These are phyloP conservation scores for Fusarium luffae DNA, from an alignment of 2,329 filamentous ascomycete genomes.

Conservation along the genomic window DNA sequence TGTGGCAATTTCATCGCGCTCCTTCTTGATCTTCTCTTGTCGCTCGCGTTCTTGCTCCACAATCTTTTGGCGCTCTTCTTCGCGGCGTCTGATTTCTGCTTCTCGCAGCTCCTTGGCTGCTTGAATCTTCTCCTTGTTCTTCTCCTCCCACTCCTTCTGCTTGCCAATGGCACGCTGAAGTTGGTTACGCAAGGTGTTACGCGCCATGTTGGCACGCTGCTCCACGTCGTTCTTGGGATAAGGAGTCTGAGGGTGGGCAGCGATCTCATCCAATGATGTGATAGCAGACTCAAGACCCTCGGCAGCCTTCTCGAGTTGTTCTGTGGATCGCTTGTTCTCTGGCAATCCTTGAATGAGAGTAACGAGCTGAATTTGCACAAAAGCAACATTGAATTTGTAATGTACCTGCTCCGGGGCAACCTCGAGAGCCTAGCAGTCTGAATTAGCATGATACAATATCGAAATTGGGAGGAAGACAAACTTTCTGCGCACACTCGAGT, in stretches of 20 bases:
- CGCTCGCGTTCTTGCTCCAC: conserved; percentile 77
- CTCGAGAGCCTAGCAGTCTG: conserved; percentile 71
- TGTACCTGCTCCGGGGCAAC: conserved; percentile 86
- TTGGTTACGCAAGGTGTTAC: conserved; percentile 93
- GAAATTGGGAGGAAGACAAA: conserved; percentile 49
- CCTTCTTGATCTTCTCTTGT: conserved; percentile 84
- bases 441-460: conserved; percentile 21
- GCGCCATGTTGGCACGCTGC: conserved; percentile 96
- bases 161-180: conserved; percentile 85
- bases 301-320: conserved; percentile 83
- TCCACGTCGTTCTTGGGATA: conserved; percentile 93
- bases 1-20: conserved; percentile 83
- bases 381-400: conserved; percentile 97
- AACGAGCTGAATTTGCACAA: conserved; percentile 95
- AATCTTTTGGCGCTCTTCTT: conserved; percentile 77
- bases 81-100: conserved; percentile 79
- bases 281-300: conserved; percentile 89
- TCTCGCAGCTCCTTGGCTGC: conserved; percentile 84
- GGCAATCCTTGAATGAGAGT: conserved; percentile 79
- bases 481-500: conserved; percentile 72
- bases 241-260: conserved; percentile 74
- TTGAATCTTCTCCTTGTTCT: conserved; percentile 88
- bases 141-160: conserved; percentile 91
- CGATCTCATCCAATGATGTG: conserved; percentile 73
- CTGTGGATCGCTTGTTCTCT: conserved; percentile 80